Evolutionary conservation across 2,329 filamentous ascomycete species (phyloP).

Genomic region (Hymenoscyphus linearis): DNA sequence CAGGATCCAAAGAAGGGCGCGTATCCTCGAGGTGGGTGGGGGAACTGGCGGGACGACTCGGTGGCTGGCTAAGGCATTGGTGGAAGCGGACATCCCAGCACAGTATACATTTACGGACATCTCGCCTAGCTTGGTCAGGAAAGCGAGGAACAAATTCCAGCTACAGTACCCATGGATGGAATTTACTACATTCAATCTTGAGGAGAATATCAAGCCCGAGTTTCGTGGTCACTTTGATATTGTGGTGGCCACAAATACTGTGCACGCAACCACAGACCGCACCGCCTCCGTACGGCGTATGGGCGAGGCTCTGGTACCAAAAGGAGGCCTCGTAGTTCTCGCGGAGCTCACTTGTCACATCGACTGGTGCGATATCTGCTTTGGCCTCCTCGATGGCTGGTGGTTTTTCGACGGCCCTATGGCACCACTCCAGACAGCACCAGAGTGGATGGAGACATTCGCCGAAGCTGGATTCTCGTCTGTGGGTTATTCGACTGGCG

Average conservation of each 20-base stretch:
- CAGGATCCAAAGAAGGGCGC: no score
- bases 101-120: constrained; percentile 42
- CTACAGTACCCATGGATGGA: constrained; percentile 16
- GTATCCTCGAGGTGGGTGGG: constrained; percentile 40
- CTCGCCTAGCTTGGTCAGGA: constrained; percentile 29
- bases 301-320: no score
- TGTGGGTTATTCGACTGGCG: no score
- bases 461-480: no score
- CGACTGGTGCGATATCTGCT: constrained; percentile 22
- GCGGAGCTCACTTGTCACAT: constrained; percentile 18
- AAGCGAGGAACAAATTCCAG: constrained; percentile 20
- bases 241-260: constrained; percentile 19
- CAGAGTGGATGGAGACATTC: constrained; percentile 16
- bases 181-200: constrained; percentile 16
- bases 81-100: constrained; percentile 21
- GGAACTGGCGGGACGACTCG: constrained; percentile 40
- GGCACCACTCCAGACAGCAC: no score
- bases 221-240: constrained; percentile 13
- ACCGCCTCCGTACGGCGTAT: constrained; percentile 7
- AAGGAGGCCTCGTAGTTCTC: constrained; percentile 15
- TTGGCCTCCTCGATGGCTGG: constrained; percentile 25
- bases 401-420: constrained; percentile 23
- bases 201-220: constrained; percentile 10
- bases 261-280: constrained; percentile 18
- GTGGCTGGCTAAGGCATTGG: constrained; percentile 29